phyloP scores from a whole-genome alignment of 1,284 basidiomycete species.

The Pascua sp. region DNA sequence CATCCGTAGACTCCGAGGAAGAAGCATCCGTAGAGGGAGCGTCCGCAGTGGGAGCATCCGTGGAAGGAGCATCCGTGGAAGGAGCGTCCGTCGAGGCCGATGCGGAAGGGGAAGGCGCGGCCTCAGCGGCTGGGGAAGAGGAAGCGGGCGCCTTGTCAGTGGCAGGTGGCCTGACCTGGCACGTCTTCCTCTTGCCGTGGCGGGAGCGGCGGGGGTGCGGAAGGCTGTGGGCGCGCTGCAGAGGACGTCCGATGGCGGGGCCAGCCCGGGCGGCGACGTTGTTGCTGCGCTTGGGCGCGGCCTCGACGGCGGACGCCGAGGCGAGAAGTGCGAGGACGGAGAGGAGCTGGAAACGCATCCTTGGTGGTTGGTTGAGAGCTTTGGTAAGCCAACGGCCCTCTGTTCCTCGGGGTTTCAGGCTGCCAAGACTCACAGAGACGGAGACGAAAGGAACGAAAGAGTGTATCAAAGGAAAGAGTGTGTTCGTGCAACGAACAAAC shows the following conservation, averaged over 20 bases:
- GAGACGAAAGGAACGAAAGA: background rate
- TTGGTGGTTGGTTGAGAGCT: background rate
- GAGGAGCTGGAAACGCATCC: constrained; percentile 8
- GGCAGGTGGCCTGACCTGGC: background rate
- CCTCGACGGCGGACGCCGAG: constrained; percentile 4
- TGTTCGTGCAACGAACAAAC: constrained; percentile 8
- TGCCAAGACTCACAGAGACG: constrained; percentile 1
- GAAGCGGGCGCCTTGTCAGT: background rate
- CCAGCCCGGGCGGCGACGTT: constrained; percentile 6
- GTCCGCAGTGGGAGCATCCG: too few species aligned
- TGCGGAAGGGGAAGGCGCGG: background rate
- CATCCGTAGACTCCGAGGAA: background rate
- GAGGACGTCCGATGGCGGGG: constrained; percentile 2
- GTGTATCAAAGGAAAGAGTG: constrained; percentile 2
- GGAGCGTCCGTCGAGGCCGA: background rate
- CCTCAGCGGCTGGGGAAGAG: background rate
- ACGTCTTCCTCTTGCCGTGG: constrained; percentile 1
- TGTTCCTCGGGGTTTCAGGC: background rate
- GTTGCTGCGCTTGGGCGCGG: background rate
- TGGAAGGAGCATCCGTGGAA: background rate
- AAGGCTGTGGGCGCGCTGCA: background rate
- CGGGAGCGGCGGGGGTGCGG: background rate
- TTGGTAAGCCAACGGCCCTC: background rate
- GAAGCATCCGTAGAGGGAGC: background rate
- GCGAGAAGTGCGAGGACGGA: constrained; percentile 5